Evolutionary conservation across 2,329 filamentous ascomycete species (phyloP).

Genomic region (Parastagonospora nodorum): DNA sequence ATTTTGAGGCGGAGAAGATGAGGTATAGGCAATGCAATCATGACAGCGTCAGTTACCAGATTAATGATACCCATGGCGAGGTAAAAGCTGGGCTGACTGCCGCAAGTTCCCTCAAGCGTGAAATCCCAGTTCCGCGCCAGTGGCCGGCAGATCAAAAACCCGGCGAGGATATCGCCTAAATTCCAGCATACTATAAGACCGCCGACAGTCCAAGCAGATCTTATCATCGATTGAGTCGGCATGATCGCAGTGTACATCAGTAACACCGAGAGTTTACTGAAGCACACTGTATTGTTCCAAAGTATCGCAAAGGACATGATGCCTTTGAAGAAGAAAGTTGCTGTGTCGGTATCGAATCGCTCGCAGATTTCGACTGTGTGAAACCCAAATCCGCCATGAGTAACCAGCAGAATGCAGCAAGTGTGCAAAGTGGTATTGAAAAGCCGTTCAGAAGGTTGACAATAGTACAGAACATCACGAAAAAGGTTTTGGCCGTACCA

Average conservation of each 20-base stretch:
- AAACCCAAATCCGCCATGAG: slow-evolving; percentile 26
- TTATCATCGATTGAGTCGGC: slow-evolving; percentile 13
- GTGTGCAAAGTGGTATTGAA: slow-evolving; percentile 24
- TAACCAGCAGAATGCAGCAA: slow-evolving; percentile 20
- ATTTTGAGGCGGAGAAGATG: slow-evolving; percentile 21
- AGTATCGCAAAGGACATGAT: slow-evolving; percentile 25
- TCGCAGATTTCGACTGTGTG: slow-evolving; percentile 16
- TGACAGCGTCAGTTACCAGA: slow-evolving; percentile 19
- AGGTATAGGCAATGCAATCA: slow-evolving; percentile 25
- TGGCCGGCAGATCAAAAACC: slow-evolving; percentile 21
- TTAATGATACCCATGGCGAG: slow-evolving; percentile 24
- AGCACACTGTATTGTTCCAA: slow-evolving; percentile 22
- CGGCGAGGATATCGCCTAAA: slow-evolving; percentile 13
- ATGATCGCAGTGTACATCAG: slow-evolving; percentile 25
- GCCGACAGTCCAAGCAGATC: slow-evolving; percentile 8
- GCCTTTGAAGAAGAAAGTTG: slow-evolving; percentile 25
- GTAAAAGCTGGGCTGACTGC: slow-evolving; percentile 22
- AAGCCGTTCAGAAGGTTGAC: slow-evolving; percentile 2
- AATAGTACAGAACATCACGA: not conserved
- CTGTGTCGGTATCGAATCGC: slow-evolving; percentile 19
- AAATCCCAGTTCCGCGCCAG: slow-evolving; percentile 25
- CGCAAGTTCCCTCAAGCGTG: slow-evolving; percentile 16
- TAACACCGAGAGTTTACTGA: slow-evolving; percentile 14
- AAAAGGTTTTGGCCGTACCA: not conserved
- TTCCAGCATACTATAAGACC: slow-evolving; percentile 19